Evolutionary conservation across 169 alveolate species (phyloP).

Genomic region (Eimeria zaria): DNA sequence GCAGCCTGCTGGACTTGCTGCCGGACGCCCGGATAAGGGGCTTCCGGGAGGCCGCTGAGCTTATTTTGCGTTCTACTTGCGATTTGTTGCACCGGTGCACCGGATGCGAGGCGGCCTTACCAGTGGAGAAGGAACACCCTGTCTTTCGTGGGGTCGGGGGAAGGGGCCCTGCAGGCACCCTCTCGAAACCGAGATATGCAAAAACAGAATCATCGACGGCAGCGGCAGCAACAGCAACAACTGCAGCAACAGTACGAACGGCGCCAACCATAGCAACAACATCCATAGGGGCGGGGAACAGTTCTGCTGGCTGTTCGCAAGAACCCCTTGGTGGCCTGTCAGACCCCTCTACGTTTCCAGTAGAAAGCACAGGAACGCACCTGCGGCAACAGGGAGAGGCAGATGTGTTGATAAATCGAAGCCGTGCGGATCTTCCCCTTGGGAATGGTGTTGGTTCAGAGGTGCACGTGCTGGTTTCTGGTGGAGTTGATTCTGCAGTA

Average conservation of each 20-base stretch:
- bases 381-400: neutral
- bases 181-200: neutral
- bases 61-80: constrained; percentile 3
- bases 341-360: neutral
- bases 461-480: constrained; percentile 89
- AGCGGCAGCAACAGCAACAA: neutral
- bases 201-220: neutral
- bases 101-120: neutral
- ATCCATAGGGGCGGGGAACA: neutral
- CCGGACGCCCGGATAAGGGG: constrained; percentile 43
- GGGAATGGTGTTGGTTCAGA: constrained; percentile 43
- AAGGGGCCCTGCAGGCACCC: neutral
- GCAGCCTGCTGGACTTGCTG: constrained; percentile 21
- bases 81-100: constrained; percentile 24
- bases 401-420: neutral
- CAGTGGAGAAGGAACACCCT: neutral
- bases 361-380: neutral
- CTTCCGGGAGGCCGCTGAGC: constrained; percentile 46
- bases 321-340: neutral
- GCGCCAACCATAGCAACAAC: neutral
- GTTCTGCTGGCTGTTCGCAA: neutral
- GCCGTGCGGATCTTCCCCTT: constrained; percentile 44
- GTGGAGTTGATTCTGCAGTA: constrained; percentile 91
- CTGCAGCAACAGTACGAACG: neutral
- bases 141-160: neutral